Evolutionary conservation across 257 asterid species (phyloP).

Genomic region (Solanum virginianum): DNA sequence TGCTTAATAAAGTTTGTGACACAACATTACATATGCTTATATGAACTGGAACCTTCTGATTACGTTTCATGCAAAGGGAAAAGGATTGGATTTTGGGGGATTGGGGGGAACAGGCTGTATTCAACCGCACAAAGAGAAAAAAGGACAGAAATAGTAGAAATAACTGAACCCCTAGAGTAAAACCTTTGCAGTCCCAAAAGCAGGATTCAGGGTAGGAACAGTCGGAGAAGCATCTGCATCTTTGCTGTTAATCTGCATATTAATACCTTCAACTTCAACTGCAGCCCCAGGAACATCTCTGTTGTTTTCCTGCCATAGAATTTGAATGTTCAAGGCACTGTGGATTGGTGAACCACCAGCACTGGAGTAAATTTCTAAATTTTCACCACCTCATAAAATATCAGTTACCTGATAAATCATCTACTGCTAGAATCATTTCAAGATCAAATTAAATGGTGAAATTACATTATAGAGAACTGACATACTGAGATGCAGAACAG

Average conservation of each 20-base stretch:
- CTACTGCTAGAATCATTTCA: background rate
- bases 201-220: background rate
- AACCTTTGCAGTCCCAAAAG: conserved; percentile 41
- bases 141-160: background rate
- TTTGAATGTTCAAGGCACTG: conserved; percentile 1
- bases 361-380: background rate
- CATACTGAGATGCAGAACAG: background rate
- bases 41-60: background rate
- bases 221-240: conserved; percentile 3
- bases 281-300: conserved; percentile 25
- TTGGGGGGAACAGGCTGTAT: background rate
- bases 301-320: conserved; percentile 36
- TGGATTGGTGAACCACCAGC: background rate
- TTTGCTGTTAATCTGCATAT: conserved; percentile 12
- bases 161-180: background rate
- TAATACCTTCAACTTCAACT: conserved; percentile 19
- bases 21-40: background rate
- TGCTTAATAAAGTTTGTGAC: background rate
- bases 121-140: background rate
- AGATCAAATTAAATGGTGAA: background rate
- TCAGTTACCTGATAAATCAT: background rate
- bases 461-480: background rate
- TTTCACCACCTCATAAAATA: background rate
- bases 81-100: background rate
- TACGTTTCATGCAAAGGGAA: background rate